Evolutionary conservation across 108 stramenopile species (phyloP), one percentile per base, ranked within the genome.

Genomic region (Fragilariopsis cylindrus): DNA sequence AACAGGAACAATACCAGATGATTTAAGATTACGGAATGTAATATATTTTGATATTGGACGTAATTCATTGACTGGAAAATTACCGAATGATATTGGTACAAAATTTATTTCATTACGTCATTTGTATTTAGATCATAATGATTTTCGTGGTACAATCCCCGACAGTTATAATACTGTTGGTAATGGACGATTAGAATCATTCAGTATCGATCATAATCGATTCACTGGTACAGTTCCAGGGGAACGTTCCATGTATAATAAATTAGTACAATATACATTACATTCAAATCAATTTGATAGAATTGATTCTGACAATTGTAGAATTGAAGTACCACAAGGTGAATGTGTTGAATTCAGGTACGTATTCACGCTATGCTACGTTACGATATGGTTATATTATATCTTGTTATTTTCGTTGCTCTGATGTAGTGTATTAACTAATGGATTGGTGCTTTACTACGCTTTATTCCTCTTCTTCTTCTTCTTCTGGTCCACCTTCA

Each of bases 51-150:
- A 85, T 73, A 43, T 88, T 21, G 71, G 78, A 8, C 48, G 55
- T 52, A 88, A 88, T 54, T 48, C 75, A 50, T 57, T 88, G 16
- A 74, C 79, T 0, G 87, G 87, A 41, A 72, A 48, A 5, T 57
- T 88, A 1, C 87, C 87, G 4, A 50, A 65, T 11, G 82, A 81
- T 46, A 30, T 81, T 7, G 60, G 66, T 9, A 50, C 65, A 15
- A 72, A 18, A 18, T 74, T 68, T 70, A 50, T 65, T 19, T 11
- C 4, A 7, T 52, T 85, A 4, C 82, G 82, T 15, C 81, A 82
- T 42, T 57, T 85, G 71, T 60, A 81, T 56, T 60, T 85, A 21
- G 75, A 82, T 43, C 71, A 81, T 73, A 88, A 88, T 69, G 44
- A 73, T 44, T 84, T 88, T 43, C 11, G 44, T 8, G 87, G 87